These are phyloP conservation scores for Neurospora hispaniola DNA, from an alignment of 495 filamentous ascomycete species.

Conservation along the genomic window DNA sequence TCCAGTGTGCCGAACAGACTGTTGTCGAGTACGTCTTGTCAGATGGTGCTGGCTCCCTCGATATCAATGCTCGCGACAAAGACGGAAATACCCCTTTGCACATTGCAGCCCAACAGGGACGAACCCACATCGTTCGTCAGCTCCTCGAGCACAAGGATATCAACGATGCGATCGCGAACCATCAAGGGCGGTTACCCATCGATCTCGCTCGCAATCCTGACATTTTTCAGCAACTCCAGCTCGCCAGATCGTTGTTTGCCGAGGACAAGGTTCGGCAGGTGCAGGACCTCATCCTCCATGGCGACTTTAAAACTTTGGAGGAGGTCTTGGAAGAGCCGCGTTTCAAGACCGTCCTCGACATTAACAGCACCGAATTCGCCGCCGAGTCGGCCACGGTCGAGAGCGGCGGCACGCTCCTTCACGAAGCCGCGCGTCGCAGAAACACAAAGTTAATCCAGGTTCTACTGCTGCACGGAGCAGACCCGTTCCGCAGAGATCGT, in stretches of 20 bases:
- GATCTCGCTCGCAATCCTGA: conserved; percentile 85
- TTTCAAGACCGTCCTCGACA: conserved; percentile 74
- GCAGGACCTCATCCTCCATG: conserved; percentile 58
- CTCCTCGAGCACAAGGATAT: conserved; percentile 69
- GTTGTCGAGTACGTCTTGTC: conserved; percentile 94
- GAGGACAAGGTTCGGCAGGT: conserved; percentile 76
- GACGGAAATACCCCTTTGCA: conserved; percentile 94
- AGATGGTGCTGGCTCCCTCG: conserved; percentile 50
- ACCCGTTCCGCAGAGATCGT: conserved; percentile 89
- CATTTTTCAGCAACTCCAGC: conserved; percentile 90
- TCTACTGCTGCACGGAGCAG: conserved; percentile 88
- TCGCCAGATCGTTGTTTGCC: conserved; percentile 80
- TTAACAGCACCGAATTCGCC: conserved; percentile 80
- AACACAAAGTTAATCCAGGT: conserved; percentile 80
- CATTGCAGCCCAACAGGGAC: conserved; percentile 71
- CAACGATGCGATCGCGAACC: conserved; percentile 87
- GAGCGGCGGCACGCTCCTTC: conserved; percentile 75
- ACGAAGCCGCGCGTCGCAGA: conserved; percentile 82
- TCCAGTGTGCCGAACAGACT: conserved; percentile 93
- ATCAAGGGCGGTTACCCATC: conserved; percentile 73
- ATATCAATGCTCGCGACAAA: conserved; percentile 81
- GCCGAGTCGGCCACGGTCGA: conserved; percentile 68
- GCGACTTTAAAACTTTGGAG: conserved; percentile 67
- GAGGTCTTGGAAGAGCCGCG: conserved; percentile 73
- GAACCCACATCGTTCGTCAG: conserved; percentile 65